phyloP scores from a whole-genome alignment of 1,284 basidiomycete genomes.

The Athelia psychrophila region DNA sequence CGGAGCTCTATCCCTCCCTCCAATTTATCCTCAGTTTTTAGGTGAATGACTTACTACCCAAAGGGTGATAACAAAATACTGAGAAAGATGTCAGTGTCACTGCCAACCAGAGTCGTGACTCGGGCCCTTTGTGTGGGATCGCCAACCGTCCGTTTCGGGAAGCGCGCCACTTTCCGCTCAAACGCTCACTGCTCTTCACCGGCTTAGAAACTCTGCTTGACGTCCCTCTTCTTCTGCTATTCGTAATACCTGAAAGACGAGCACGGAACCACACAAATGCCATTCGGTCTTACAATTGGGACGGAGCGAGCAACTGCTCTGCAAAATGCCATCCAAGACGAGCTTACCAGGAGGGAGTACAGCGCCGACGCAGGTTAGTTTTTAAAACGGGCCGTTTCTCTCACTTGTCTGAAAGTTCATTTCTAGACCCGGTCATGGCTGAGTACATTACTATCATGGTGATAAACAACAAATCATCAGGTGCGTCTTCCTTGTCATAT shows the following conservation, averaged over 20 bases:
- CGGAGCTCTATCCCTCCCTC: too few species aligned
- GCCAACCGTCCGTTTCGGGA: neutral
- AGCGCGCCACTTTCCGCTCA: slow-evolving; percentile 1
- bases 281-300: slow-evolving; percentile 74
- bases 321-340: slow-evolving; percentile 79
- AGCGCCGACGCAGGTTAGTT: slow-evolving; percentile 72
- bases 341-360: slow-evolving; percentile 74
- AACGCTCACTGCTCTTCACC: neutral
- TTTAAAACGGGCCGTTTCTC: slow-evolving; percentile 6
- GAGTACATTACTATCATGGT: slow-evolving; percentile 93
- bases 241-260: too few species aligned
- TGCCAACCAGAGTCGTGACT: too few species aligned
- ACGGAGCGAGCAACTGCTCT: slow-evolving; percentile 68
- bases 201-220: too few species aligned
- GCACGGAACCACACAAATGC: slow-evolving; percentile 40
- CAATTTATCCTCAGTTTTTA: too few species aligned
- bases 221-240: too few species aligned
- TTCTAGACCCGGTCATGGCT: slow-evolving; percentile 80
- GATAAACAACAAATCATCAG: slow-evolving; percentile 83
- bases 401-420: slow-evolving; percentile 1
- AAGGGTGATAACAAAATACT: too few species aligned
- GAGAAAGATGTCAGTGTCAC: too few species aligned
- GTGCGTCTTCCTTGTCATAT: slow-evolving; percentile 36
- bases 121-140: too few species aligned
- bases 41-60: too few species aligned